Conservation (phyloP, 2,329 filamentous ascomycete species). For the Phialemoniopsis sp. region DNA sequence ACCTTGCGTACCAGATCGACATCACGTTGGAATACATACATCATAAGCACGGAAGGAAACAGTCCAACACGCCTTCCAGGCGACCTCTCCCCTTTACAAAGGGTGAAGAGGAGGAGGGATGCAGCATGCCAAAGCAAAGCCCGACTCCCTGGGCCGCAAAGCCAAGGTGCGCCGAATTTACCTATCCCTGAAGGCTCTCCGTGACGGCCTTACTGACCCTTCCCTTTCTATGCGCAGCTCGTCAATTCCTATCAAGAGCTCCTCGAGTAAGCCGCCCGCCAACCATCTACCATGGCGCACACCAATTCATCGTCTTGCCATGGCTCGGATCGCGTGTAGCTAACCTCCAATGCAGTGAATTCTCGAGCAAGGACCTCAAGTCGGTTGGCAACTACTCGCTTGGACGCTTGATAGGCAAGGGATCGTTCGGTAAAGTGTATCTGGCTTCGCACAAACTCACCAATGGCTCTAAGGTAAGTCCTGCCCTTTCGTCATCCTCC, state of each 20-base stretch:
- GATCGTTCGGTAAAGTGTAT: constrained; percentile 98
- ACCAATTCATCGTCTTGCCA: neutral
- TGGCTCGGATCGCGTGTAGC: constrained; percentile 8
- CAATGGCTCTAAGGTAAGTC: constrained; percentile 87
- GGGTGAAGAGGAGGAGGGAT: constrained; percentile 29
- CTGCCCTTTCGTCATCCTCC: neutral
- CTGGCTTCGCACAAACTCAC: constrained; percentile 94
- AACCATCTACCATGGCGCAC: constrained; percentile 4
- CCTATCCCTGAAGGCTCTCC: constrained; percentile 1
- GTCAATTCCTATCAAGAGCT: constrained; percentile 95
- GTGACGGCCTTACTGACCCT: constrained; percentile 1
- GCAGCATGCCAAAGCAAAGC: constrained; percentile 51
- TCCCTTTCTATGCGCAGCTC: constrained; percentile 55
- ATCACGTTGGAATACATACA: no score
- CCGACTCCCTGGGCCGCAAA: constrained; percentile 57
- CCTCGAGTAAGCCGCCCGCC: constrained; percentile 65
- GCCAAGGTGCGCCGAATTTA: constrained; percentile 43
- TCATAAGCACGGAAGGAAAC: no score
- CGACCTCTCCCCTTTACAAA: neutral
- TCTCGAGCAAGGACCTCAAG: constrained; percentile 84
- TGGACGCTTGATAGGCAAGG: constrained; percentile 90
- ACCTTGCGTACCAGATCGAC: no score
- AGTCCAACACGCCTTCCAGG: no score
- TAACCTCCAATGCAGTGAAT: constrained; percentile 62
- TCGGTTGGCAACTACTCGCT: constrained; percentile 94